phyloP scores from a whole-genome alignment of 495 filamentous ascomycete species.

The Penicillium coffeae region DNA sequence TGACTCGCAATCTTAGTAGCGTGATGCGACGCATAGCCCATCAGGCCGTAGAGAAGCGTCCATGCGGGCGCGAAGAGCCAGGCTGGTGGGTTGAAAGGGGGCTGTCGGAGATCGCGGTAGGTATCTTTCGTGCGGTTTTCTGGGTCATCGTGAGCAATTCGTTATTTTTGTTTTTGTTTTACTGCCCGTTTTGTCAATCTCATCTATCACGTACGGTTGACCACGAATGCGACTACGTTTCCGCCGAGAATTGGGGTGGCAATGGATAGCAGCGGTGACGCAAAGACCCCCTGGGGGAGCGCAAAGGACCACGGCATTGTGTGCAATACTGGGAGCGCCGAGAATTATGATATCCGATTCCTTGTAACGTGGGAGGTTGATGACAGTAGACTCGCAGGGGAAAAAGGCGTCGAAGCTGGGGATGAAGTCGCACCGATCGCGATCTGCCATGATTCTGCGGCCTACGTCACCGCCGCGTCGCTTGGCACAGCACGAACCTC shows the following conservation, averaged over 20 bases:
- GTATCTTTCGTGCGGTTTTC: constrained; percentile 55
- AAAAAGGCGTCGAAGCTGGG: background rate
- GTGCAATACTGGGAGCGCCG: too few species aligned
- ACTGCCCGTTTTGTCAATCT: too few species aligned
- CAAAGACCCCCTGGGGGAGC: constrained; percentile 32
- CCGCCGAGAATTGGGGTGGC: constrained; percentile 33
- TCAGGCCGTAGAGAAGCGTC: constrained; percentile 80
- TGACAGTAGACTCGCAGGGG: too few species aligned
- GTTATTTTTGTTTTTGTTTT: background rate
- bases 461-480: constrained; percentile 15
- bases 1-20: constrained; percentile 52
- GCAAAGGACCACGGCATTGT: constrained; percentile 37
- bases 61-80: constrained; percentile 80
- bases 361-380: too few species aligned
- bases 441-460: constrained; percentile 8
- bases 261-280: constrained; percentile 32
- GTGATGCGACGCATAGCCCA: constrained; percentile 85
- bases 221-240: constrained; percentile 26
- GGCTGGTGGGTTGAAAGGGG: constrained; percentile 73
- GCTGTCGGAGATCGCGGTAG: constrained; percentile 70
- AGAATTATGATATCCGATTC: background rate
- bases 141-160: constrained; percentile 11
- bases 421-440: constrained; percentile 11
- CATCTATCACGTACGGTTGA: too few species aligned
- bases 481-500: constrained; percentile 1